Evolutionary conservation across 2,329 filamentous ascomycete genomes (phyloP).

Genomic region (Ophiostoma angusticollis): DNA sequence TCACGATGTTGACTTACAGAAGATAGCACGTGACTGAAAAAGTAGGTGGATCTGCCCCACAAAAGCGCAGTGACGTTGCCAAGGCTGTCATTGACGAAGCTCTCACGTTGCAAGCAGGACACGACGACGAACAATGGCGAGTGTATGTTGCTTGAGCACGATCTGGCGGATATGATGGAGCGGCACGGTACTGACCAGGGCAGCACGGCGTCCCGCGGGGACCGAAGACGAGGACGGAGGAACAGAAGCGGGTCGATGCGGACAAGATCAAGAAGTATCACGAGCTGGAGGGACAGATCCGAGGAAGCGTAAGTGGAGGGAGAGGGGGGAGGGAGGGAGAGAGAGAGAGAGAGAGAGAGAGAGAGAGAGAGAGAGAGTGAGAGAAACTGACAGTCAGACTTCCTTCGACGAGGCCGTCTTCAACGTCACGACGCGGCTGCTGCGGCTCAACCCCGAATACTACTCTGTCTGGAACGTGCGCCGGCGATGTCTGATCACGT

Average conservation of each 20-base stretch:
- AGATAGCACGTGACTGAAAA: background rate
- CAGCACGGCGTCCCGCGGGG: constrained; percentile 78
- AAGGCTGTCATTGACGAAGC: no score
- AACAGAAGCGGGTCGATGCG: constrained; percentile 57
- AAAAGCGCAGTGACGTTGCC: no score
- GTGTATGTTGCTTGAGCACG: constrained; percentile 8
- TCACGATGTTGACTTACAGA: no score
- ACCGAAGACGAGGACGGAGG: constrained; percentile 49
- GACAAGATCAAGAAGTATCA: constrained; percentile 67
- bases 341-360: background rate
- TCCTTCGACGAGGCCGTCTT: constrained; percentile 46
- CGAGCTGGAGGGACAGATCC: constrained; percentile 54
- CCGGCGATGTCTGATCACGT: constrained; percentile 53
- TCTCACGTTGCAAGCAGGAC: no score
- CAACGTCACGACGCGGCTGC: constrained; percentile 56
- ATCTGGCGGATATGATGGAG: no score
- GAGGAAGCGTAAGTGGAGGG: constrained; percentile 40
- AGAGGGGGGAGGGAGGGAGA: no score
- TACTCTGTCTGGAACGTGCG: constrained; percentile 88
- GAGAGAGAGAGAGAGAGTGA: background rate
- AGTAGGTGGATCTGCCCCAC: no score
- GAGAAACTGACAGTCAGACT: constrained; percentile 16
- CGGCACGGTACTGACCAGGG: constrained; percentile 13
- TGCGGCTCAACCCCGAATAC: constrained; percentile 72
- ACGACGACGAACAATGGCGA: constrained; percentile 4